Base-by-base conservation (phyloP, 2,329 filamentous ascomycete genomes). In the Claviceps pusilla region DNA sequence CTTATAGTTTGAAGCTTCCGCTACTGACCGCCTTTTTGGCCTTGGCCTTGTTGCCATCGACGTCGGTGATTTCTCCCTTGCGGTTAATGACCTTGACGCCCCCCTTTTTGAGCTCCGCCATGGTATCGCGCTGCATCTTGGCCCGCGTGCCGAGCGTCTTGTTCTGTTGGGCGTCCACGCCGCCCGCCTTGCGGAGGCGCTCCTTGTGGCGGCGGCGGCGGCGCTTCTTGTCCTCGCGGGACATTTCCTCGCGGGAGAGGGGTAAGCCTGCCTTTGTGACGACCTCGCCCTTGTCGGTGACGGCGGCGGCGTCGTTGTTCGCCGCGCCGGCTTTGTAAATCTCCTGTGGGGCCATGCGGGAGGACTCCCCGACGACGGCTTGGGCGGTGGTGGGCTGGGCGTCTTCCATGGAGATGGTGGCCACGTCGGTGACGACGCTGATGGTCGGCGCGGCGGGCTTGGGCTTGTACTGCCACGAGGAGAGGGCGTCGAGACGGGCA, bases 321-420 rank as follows among this genome's bases (percentile, higher is more conserved):
- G 47, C 39, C 14, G 39, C 81, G 55, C 86, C 83, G n/a, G 88
- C 82, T 62, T 82, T 83, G 74, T 97, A 98, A 31, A 98, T 77
- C 69, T 98, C 93, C 66, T 97, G 93, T 3, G 93, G 93, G 48
- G 93, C 93, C 57, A 98, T 79, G 74, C 86, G 86, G 63, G 84
- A 87, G 59, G 80, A 74, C 48, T 77, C 79, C 53, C 81, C 81
- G 14, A 76, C 76, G 56, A 89, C 80, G 46, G 86, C 87, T 63
- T 84, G 83, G 47, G 87, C 86, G 0, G 85, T 88, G 16, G 86
- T 84, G 7, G 93, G 91, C 62, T 95, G 86, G 1, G 89, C 91
- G 65, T 98, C 93, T 73, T 98, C 93, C 86, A 97, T 95, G 60
- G 80, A 78, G 59, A 97, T 84, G 3, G 87, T 89, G n/a, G 90